Evolutionary conservation across 805 yeast genomes (phyloP), one percentile per base, ranked within the genome.

Genomic region (Kodamaea laetipori): DNA sequence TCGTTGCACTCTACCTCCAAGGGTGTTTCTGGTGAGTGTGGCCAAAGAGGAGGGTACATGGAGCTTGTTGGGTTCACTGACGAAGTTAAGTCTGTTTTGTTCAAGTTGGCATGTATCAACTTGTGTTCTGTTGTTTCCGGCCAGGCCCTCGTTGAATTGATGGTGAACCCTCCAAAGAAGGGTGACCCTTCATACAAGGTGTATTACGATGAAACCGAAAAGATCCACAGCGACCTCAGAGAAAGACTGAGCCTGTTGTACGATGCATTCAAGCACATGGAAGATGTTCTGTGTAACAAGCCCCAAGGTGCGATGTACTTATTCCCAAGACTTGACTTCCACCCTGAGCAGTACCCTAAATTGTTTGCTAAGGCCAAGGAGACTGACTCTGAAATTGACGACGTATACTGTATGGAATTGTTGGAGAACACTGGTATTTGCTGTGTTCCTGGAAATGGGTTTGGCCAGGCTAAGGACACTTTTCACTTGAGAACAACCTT

Each of bases 21-120:
- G 67, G 99, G 99, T 64, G 89, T 90, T 54, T 78, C 89, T 50
- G 99, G 99, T 50, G 99, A 94, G 69, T 94, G 99, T 76, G 99
- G 99, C 48, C 99, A 94, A 72, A 82, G 99, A 69, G 99, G 98
- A 56, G 99, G 99, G 4, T 94, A 90, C 73, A 86, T 94, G 94
- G 99, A 94, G 67, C 69, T 90, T 6, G 77, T 84, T 8, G 97
- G 97, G 1, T 86, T 94, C 66, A 70, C 76, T 10, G 73, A 72
- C 3, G 90, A 84, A 35, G 83, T 90, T 12, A 69, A 74, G 54
- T 86, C 80, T 23, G 77, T 86, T 43, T 74, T 94, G 41, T 74
- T 85, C 64, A 94, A 94, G 69, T 71, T 95, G 54, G 95, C 96
- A 12, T 86, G 95, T 9, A 90, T 94, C 53, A 84, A 94, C 23